These are phyloP conservation scores for Striga hermonthica DNA, from an alignment of 305 asterid species.

Conservation along the genomic window DNA sequence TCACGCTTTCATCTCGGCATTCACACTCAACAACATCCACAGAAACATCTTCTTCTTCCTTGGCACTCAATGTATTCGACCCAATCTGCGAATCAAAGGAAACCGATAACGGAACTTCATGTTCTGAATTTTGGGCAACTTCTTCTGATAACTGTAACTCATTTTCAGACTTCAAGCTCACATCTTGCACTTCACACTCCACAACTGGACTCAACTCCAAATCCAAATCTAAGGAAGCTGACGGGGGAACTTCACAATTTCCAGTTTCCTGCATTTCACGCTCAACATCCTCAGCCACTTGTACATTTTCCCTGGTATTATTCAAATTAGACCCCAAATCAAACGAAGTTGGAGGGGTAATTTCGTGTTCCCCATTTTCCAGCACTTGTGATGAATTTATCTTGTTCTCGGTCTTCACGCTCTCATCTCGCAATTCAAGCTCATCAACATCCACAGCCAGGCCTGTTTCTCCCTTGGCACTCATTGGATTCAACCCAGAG, in stretches of 20 bases:
- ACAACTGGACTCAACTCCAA: conserved; percentile 30
- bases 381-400: conserved; percentile 18
- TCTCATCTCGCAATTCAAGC: conserved; percentile 28
- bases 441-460: conserved; percentile 30
- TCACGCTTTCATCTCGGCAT: conserved; percentile 27
- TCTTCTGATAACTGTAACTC: conserved; percentile 27
- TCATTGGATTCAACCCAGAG: conserved; percentile 30
- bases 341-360: conserved; percentile 29
- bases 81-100: conserved; percentile 35
- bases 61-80: conserved; percentile 27
- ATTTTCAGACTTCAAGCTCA: conserved; percentile 27
- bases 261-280: conserved; percentile 29
- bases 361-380: conserved; percentile 31
- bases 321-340: conserved; percentile 32
- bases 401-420: conserved; percentile 28
- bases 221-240: conserved; percentile 33
- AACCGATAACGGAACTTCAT: conserved; percentile 28
- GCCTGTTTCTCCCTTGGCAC: conserved; percentile 29
- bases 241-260: conserved; percentile 28
- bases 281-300: too few relatives aligned
- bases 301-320: not conserved
- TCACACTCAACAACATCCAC: conserved; percentile 31
- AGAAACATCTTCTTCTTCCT: conserved; percentile 26
- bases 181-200: conserved; percentile 30
- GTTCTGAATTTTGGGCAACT: conserved; percentile 30